phyloP scores from a whole-genome alignment of 108 stramenopile genomes.

The Cyclotella kingstonii region DNA sequence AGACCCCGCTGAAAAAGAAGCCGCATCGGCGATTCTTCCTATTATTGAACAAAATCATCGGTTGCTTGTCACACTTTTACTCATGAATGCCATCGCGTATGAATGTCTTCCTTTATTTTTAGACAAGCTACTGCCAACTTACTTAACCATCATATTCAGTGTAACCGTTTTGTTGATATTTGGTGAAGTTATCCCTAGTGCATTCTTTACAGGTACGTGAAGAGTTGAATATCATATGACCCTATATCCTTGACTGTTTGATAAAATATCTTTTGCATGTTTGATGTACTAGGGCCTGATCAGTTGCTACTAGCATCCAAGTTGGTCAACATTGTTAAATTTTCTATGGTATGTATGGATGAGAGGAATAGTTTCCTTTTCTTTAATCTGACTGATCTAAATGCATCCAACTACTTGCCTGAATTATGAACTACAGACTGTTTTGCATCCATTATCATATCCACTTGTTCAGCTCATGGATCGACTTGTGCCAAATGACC shows the following conservation, averaged over 20 bases:
- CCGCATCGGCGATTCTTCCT: conserved; percentile 46
- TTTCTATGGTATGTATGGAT: conserved; percentile 38
- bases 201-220: conserved; percentile 8
- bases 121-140: conserved; percentile 77
- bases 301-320: conserved; percentile 70
- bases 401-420: not conserved
- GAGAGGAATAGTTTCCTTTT: too few relatives aligned
- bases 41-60: conserved; percentile 74
- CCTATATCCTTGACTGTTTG: not conserved
- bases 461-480: conserved; percentile 81
- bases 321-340: conserved; percentile 62
- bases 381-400: not conserved
- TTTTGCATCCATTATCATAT: conserved; percentile 79
- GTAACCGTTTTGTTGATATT: conserved; percentile 82
- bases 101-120: conserved; percentile 90
- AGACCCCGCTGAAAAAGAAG: conserved; percentile 39
- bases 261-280: conserved; percentile 20
- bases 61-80: conserved; percentile 81
- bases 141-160: conserved; percentile 78
- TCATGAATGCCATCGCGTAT: conserved; percentile 87
- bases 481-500: conserved; percentile 46
- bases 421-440: not conserved
- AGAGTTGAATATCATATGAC: too few relatives aligned
- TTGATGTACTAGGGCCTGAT: conserved; percentile 81
- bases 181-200: conserved; percentile 59